phyloP scores from a whole-genome alignment of 116 monocot species.

The Dioscorea cayenensis region DNA sequence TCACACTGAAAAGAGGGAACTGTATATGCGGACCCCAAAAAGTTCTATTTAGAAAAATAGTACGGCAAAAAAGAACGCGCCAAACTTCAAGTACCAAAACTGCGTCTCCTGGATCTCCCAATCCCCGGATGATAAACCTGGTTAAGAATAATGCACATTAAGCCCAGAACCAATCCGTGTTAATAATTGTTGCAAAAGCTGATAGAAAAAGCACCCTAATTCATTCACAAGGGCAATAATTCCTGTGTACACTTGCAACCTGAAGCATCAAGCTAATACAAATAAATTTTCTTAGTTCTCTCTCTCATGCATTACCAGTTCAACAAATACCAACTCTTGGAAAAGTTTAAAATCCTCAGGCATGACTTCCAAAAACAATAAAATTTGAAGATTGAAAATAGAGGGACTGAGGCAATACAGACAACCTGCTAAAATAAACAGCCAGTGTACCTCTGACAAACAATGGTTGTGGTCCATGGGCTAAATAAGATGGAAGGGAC shows the following conservation, averaged over 20 bases:
- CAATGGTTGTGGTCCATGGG: too few species aligned
- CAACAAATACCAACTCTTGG: too few species aligned
- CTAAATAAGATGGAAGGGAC: not conserved
- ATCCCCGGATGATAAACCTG: conserved; percentile 92
- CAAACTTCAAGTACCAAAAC: conserved; percentile 58
- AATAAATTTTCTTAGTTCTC: too few species aligned
- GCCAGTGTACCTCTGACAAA: not conserved
- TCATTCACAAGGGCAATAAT: conserved; percentile 78
- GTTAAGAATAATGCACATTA: not conserved
- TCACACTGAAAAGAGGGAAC: too few species aligned
- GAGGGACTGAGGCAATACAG: not conserved
- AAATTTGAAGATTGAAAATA: not conserved
- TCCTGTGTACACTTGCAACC: conserved; percentile 83
- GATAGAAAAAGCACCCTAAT: too few species aligned
- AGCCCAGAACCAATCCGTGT: not conserved
- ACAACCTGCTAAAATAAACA: not conserved
- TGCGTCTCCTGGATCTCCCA: conserved; percentile 95
- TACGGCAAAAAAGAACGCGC: too few species aligned
- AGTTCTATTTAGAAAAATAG: too few species aligned
- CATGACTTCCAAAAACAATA: too few species aligned
- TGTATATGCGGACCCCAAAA: too few species aligned
- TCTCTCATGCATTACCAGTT: too few species aligned
- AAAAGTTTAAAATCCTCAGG: too few species aligned
- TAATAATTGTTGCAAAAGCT: not conserved
- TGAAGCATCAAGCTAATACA: conserved; percentile 13